Conservation (phyloP, 257 asterid genomes). For the Solanum virginianum region DNA sequence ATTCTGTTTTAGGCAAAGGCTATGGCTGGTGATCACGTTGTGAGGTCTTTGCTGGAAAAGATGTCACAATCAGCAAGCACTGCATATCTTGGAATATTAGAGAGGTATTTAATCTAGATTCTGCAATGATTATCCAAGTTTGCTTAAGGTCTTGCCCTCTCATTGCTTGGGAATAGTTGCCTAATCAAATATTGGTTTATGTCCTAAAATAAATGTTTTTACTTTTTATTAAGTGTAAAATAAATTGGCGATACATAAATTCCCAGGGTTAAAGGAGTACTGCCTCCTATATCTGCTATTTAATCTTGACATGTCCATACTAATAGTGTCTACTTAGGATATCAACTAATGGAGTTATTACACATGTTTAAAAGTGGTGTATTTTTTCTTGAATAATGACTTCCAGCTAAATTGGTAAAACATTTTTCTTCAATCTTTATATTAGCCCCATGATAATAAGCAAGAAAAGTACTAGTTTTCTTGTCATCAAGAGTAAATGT, state of each 20-base stretch:
- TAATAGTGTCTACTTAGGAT: not conserved
- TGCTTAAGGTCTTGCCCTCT: not conserved
- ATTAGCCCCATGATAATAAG: not conserved
- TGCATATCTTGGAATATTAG: slow-evolving; percentile 86
- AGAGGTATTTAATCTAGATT: slow-evolving; percentile 43
- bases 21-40: slow-evolving; percentile 95
- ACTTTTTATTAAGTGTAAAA: not conserved
- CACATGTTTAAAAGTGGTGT: not conserved
- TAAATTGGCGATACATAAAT: not conserved
- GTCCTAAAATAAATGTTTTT: not conserved
- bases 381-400: not conserved
- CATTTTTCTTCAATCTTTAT: not conserved
- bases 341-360: not conserved
- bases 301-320: not conserved
- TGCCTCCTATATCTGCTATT: not conserved
- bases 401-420: not conserved
- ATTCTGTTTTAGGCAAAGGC: slow-evolving; percentile 40
- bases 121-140: not conserved
- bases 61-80: slow-evolving; percentile 85
- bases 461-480: not conserved
- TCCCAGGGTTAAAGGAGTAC: not conserved
- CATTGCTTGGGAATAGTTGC: not conserved
- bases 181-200: not conserved
- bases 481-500: not conserved
- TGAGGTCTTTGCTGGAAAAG: slow-evolving; percentile 86